Conservation (phyloP, 2,329 filamentous ascomycete genomes). For the Colletotrichum tropicicola region DNA sequence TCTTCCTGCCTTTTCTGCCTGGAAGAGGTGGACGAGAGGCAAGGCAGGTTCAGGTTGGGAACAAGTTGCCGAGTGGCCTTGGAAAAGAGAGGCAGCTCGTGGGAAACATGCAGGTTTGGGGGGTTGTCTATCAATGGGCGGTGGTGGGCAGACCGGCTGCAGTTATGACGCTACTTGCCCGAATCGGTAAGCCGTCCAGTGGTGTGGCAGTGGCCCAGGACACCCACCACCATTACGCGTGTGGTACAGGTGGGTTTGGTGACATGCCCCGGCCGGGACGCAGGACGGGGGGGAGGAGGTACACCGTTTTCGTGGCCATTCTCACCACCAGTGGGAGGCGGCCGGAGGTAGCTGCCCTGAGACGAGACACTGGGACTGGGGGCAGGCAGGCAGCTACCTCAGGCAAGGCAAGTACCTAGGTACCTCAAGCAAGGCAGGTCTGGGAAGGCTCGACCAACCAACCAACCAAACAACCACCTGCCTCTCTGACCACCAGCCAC, state of each 20-base stretch:
- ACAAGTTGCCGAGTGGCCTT: conserved; percentile 1
- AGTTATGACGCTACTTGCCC: conserved; percentile 29
- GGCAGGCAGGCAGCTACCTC: neutral
- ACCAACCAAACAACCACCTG: no score
- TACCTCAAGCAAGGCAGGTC: neutral
- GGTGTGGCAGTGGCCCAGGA: neutral
- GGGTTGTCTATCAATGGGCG: conserved; percentile 14
- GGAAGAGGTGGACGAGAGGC: neutral
- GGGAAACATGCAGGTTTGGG: neutral
- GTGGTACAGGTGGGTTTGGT: neutral
- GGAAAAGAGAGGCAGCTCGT: neutral
- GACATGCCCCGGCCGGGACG: neutral
- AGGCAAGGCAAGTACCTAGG: neutral
- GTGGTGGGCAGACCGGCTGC: conserved; percentile 20
- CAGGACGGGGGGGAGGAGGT: no score
- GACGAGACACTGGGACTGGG: neutral
- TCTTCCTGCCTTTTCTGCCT: conserved; percentile 12
- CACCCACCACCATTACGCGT: neutral
- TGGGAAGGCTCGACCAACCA: neutral
- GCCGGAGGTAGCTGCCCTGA: neutral
- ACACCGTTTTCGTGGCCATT: neutral
- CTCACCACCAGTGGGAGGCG: neutral
- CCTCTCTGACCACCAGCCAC: neutral
- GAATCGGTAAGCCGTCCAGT: conserved; percentile 15
- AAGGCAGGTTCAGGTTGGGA: neutral